Conservation (phyloP, 768 basidiomycete species). For the Rhizopogon roseolus region DNA sequence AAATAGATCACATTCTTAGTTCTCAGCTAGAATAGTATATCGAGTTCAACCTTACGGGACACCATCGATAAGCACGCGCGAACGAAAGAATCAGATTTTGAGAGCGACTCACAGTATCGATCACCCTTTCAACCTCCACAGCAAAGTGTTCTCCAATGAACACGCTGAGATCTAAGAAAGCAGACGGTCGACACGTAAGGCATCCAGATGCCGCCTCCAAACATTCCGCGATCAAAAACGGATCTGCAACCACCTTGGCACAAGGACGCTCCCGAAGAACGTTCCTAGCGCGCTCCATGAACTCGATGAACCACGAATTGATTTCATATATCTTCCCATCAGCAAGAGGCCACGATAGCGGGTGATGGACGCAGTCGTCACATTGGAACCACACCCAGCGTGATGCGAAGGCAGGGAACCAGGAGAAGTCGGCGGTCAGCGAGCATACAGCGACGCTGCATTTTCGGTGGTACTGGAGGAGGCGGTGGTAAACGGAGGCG, state of each 20-base stretch:
- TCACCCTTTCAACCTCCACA: conserved; percentile 23
- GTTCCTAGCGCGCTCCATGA: conserved; percentile 27
- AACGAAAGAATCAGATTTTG: not conserved
- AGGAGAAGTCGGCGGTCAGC: conserved; percentile 31
- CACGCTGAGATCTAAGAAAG: conserved; percentile 26
- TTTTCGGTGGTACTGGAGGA: conserved; percentile 31
- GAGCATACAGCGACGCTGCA: conserved; percentile 25
- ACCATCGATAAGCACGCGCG: conserved; percentile 5
- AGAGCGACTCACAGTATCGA: conserved; percentile 17
- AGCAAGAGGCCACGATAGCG: conserved; percentile 28
- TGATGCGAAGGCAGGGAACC: conserved; percentile 31
- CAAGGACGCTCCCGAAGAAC: conserved; percentile 26
- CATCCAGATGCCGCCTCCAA: conserved; percentile 22
- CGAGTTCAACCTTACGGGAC: conserved; percentile 23
- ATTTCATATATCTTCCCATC: conserved; percentile 32
- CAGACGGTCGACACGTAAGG: conserved; percentile 24
- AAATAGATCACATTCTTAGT: not conserved
- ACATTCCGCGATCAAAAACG: conserved; percentile 26
- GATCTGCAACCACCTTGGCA: conserved; percentile 24
- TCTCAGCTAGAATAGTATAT: conserved; percentile 20
- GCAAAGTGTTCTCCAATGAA: conserved; percentile 26
- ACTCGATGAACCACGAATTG: conserved; percentile 30
- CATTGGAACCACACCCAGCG: conserved; percentile 37
- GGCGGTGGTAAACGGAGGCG: conserved; percentile 30
- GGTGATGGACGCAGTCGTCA: conserved; percentile 30